Conservation (phyloP, 2,329 filamentous ascomycete genomes). For the Epichloe aotearoae region DNA sequence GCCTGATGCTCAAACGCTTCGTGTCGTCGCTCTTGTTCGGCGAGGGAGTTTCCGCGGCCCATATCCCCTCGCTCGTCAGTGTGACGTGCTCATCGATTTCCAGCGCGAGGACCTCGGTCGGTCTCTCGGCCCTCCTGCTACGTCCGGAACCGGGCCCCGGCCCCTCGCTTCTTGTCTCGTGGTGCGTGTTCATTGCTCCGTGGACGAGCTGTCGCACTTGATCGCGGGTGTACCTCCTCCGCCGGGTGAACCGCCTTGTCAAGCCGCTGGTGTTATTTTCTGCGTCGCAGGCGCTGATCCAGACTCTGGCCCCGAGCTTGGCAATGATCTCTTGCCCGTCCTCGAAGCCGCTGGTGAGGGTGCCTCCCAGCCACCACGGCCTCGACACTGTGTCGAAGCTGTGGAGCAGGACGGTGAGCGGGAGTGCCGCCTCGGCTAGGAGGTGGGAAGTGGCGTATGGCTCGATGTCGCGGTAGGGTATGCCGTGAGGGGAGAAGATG, state of each 20-base stretch:
- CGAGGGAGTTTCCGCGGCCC: constrained; percentile 7
- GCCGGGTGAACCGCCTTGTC: constrained; percentile 36
- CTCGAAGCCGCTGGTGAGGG: constrained; percentile 42
- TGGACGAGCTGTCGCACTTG: constrained; percentile 28
- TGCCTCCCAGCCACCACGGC: constrained; percentile 49
- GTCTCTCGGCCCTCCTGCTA: constrained; percentile 5
- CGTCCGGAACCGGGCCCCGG: constrained; percentile 4
- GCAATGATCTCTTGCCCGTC: constrained; percentile 34
- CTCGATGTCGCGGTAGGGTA: constrained; percentile 37
- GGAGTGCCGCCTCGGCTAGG: constrained; percentile 40
- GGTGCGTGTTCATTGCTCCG: neutral
- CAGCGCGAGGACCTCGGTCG: constrained; percentile 29
- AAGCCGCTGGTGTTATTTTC: constrained; percentile 38
- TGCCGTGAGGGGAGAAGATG: constrained; percentile 52
- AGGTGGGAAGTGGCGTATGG: constrained; percentile 46
- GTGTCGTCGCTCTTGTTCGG: neutral
- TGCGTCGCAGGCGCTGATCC: constrained; percentile 35
- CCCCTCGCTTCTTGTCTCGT: neutral
- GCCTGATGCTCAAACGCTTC: constrained; percentile 2
- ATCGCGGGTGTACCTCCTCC: constrained; percentile 27
- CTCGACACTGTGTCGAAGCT: constrained; percentile 46
- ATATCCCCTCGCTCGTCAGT: constrained; percentile 27
- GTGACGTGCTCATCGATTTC: constrained; percentile 29
- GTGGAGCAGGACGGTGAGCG: constrained; percentile 51
- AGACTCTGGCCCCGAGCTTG: constrained; percentile 6